Evolutionary conservation across 2,329 filamentous ascomycete species (phyloP).

Genomic region (Coniochaeta sp.): DNA sequence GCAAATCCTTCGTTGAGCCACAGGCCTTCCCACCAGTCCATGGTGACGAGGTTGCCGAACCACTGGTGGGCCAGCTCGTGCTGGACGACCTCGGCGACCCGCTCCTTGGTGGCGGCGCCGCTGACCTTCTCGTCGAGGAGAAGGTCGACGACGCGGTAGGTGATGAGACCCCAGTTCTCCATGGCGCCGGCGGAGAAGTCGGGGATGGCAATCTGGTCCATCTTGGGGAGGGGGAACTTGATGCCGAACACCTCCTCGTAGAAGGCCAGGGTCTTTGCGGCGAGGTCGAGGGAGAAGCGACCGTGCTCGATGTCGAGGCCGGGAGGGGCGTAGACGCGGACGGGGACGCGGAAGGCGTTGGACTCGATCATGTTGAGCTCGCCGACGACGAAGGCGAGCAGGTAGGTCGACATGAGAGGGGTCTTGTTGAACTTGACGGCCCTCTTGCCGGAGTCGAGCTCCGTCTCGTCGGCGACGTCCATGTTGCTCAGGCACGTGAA

Average conservation of each 20-base stretch:
- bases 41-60: conserved; percentile 87
- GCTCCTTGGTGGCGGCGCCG: conserved; percentile 82
- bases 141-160: conserved; percentile 86
- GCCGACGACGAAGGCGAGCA: conserved; percentile 88
- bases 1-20: conserved; percentile 87
- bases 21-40: conserved; percentile 90
- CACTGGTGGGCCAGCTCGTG: conserved; percentile 93
- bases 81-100: conserved; percentile 91
- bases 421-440: conserved; percentile 88
- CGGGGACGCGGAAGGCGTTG: conserved; percentile 81
- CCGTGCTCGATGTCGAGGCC: conserved; percentile 88
- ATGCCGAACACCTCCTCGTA: conserved; percentile 93
- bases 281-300: conserved; percentile 82
- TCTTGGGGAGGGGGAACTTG: conserved; percentile 81
- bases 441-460: conserved; percentile 66
- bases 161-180: conserved; percentile 98
- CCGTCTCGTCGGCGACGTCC: conserved; percentile 77
- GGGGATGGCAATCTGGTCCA: conserved; percentile 94
- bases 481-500: conserved; percentile 95
- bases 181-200: conserved; percentile 95
- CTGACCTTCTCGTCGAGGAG: conserved; percentile 88
- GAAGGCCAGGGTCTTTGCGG: conserved; percentile 81
- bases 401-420: conserved; percentile 92
- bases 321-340: conserved; percentile 88
- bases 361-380: conserved; percentile 93